These are phyloP conservation scores for Alternaria ventricosa DNA, from an alignment of 2,329 filamentous ascomycete species.

Conservation along the genomic window DNA sequence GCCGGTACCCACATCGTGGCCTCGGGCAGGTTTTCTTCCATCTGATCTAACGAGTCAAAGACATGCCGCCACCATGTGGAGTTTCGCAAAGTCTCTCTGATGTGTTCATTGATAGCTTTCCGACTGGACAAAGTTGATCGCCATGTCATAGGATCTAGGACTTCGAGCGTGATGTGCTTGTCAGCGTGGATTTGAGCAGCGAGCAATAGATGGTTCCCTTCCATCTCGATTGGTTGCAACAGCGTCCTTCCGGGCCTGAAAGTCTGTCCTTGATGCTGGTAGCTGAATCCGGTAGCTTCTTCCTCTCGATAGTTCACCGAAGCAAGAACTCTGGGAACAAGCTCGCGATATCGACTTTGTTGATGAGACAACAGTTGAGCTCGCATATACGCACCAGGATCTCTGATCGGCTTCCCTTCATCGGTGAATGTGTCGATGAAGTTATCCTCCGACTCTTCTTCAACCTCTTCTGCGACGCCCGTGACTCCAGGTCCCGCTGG, in stretches of 20 bases:
- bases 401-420: background rate
- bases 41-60: background rate
- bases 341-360: background rate
- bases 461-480: background rate
- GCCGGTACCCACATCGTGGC: slow-evolving; percentile 5
- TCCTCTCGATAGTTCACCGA: slow-evolving; percentile 12
- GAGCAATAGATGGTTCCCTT: slow-evolving; percentile 1
- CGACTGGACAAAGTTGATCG: background rate
- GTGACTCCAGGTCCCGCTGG: too few relatives aligned
- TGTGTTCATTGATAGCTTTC: background rate
- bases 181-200: background rate
- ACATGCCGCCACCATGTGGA: slow-evolving; percentile 1
- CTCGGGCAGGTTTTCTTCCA: background rate
- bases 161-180: slow-evolving; percentile 5
- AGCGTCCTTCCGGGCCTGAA: slow-evolving; percentile 14
- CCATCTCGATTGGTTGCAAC: background rate
- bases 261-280: background rate
- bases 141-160: slow-evolving; percentile 16
- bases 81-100: background rate
- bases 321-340: slow-evolving; percentile 12
- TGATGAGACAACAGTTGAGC: background rate
- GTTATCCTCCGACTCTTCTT: background rate
- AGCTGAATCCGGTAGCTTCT: slow-evolving; percentile 8
- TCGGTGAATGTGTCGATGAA: slow-evolving; percentile 8
- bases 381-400: background rate